Evolutionary conservation across 1,284 basidiomycete species (phyloP).

Genomic region (Kalmanozyma brasiliensis): DNA sequence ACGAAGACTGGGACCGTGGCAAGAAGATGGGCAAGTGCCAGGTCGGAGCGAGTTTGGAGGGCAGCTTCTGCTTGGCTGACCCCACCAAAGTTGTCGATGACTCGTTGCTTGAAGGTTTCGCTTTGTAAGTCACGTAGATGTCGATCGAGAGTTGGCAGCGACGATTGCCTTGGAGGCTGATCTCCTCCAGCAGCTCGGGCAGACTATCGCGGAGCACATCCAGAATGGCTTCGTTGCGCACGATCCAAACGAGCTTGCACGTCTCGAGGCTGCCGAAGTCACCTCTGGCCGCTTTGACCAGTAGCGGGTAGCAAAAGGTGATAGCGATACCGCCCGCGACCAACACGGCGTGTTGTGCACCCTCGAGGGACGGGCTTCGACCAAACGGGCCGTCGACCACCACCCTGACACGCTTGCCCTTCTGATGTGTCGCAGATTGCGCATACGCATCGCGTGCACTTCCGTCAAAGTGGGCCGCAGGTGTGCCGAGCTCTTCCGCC

Average conservation of each 20-base stretch:
- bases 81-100: neutral
- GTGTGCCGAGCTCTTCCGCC: neutral
- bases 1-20: slow-evolving; percentile 1
- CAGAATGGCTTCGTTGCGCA: slow-evolving; percentile 21
- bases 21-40: too few species aligned
- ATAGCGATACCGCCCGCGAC: slow-evolving; percentile 48
- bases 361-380: slow-evolving; percentile 7
- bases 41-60: neutral
- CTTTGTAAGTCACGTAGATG: slow-evolving; percentile 18
- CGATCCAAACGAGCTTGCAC: slow-evolving; percentile 38
- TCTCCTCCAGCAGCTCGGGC: slow-evolving; percentile 13
- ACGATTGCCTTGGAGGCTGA: slow-evolving; percentile 2
- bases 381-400: slow-evolving; percentile 48
- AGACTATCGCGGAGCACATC: slow-evolving; percentile 18
- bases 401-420: slow-evolving; percentile 16
- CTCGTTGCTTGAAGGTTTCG: neutral
- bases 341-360: slow-evolving; percentile 12
- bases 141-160: slow-evolving; percentile 19
- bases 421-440: slow-evolving; percentile 1
- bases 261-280: slow-evolving; percentile 11
- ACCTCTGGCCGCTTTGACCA: slow-evolving; percentile 21
- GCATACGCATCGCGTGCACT: slow-evolving; percentile 4
- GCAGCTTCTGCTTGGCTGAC: neutral
- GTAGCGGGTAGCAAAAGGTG: slow-evolving; percentile 39
- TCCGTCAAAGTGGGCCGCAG: neutral